A percentile compares a stretch with the other conserved stretches of the same genome.
phyloP scores from a whole-genome alignment of 768 basidiomycete species.

The Leucocoprinus leucothites region DNA sequence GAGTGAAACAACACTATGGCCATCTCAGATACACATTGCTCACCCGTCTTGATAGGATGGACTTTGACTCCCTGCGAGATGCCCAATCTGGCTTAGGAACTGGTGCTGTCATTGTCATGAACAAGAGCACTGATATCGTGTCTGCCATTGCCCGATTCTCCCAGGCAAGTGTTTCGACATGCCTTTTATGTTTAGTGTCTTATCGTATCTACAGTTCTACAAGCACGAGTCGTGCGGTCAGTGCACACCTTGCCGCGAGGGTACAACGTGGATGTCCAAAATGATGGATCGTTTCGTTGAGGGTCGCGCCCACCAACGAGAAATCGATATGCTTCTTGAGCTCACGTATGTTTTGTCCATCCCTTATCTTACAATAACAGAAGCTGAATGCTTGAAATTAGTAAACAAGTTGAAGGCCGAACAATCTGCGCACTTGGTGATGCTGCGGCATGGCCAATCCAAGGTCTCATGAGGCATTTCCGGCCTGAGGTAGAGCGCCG shows the following conservation, averaged over 20 bases:
- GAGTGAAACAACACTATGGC: slow-evolving; percentile 30
- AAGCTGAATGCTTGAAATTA: slow-evolving; percentile 24
- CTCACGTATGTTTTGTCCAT: slow-evolving; percentile 71
- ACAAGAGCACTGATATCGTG: slow-evolving; percentile 95
- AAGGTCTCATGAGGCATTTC: slow-evolving; percentile 97
- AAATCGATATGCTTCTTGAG: slow-evolving; percentile 98
- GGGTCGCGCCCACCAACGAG: slow-evolving; percentile 85
- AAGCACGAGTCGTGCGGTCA: slow-evolving; percentile 99
- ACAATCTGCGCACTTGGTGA: slow-evolving; percentile 98
- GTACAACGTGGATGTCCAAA: slow-evolving; percentile 99
- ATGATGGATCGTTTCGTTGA: slow-evolving; percentile 98
- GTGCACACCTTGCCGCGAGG: slow-evolving; percentile 91
- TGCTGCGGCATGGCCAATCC: slow-evolving; percentile 98
- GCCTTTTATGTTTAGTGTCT: background rate
- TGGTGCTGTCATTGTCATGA: slow-evolving; percentile 98
- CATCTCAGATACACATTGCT: background rate
- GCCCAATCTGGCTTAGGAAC: slow-evolving; percentile 96
- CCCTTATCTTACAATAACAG: too few species aligned
- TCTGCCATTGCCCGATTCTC: slow-evolving; percentile 90
- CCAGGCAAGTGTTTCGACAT: background rate
- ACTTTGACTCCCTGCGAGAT: slow-evolving; percentile 96
- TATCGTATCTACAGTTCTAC: slow-evolving; percentile 70
- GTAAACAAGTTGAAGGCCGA: slow-evolving; percentile 95
- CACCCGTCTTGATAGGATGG: slow-evolving; percentile 61
- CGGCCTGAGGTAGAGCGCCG: slow-evolving; percentile 91